phyloP scores from a whole-genome alignment of 805 yeast species.

The Hanseniaspora taiwanica region DNA sequence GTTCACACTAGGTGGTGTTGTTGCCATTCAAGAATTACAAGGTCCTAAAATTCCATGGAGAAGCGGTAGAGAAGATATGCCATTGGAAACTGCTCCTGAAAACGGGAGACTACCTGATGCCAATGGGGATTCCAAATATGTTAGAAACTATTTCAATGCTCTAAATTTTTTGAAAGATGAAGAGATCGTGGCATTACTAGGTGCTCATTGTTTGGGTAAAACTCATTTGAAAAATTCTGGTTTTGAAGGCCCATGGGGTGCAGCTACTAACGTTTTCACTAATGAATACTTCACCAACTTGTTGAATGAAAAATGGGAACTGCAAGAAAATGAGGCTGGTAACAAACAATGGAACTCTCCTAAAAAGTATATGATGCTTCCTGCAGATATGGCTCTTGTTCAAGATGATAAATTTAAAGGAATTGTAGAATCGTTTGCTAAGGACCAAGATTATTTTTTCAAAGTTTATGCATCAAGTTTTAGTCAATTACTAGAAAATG shows the following conservation, averaged over 20 bases:
- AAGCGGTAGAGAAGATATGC: conserved; percentile 61
- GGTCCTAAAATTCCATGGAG: conserved; percentile 75
- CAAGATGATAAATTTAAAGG: conserved; percentile 44
- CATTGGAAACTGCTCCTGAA: conserved; percentile 38
- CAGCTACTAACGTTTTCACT: conserved; percentile 57
- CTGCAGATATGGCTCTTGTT: conserved; percentile 62
- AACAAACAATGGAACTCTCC: conserved; percentile 51
- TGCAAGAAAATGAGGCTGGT: conserved; percentile 45
- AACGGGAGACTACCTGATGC: conserved; percentile 71
- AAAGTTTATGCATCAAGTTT: conserved; percentile 54
- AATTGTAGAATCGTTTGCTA: conserved; percentile 58
- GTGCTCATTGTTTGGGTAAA: conserved; percentile 68
- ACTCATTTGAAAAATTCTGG: conserved; percentile 63
- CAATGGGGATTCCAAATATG: conserved; percentile 47
- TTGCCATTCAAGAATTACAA: conserved; percentile 63
- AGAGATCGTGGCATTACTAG: conserved; percentile 61
- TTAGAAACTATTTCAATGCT: conserved; percentile 47
- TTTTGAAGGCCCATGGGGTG: conserved; percentile 86
- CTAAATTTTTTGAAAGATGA: conserved; percentile 50
- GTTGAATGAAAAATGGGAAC: conserved; percentile 39
- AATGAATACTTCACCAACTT: conserved; percentile 59
- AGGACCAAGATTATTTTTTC: conserved; percentile 48
- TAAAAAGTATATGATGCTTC: conserved; percentile 72
- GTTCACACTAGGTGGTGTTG: conserved; percentile 68
- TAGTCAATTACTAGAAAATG: conserved; percentile 62